Conservation (phyloP, 371 early-diverging fungal genomes). For the Haplosporangium sp. region DNA sequence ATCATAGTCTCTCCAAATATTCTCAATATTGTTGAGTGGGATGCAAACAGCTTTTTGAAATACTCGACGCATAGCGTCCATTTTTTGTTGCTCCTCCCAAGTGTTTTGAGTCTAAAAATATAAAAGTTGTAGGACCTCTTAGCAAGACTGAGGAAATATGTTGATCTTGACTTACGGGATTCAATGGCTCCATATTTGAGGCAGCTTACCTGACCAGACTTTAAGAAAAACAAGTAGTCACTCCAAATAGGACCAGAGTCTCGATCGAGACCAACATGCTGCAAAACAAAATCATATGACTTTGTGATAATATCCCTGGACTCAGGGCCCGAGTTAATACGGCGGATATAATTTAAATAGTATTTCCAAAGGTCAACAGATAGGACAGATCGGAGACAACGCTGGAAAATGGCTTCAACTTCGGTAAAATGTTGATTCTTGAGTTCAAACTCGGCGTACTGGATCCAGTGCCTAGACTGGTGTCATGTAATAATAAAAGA, state of each 20-base stretch:
- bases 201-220: conserved; percentile 80
- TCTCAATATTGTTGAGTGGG: conserved; percentile 88
- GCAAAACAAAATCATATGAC: conserved; percentile 90
- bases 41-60: conserved; percentile 90
- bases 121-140: background rate
- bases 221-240: conserved; percentile 88
- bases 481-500: conserved; percentile 1
- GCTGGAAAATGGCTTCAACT: conserved; percentile 88
- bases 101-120: conserved; percentile 69
- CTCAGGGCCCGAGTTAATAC: conserved; percentile 82
- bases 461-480: conserved; percentile 86
- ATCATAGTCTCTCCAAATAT: conserved; percentile 97
- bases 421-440: conserved; percentile 77
- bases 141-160: background rate
- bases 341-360: conserved; percentile 90
- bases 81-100: conserved; percentile 92
- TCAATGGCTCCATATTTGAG: too few species aligned
- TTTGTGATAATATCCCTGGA: conserved; percentile 78
- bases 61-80: conserved; percentile 86
- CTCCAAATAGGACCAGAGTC: conserved; percentile 92
- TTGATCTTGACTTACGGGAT: background rate
- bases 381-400: conserved; percentile 82
- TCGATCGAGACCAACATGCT: conserved; percentile 90
- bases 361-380: conserved; percentile 91
- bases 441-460: conserved; percentile 88